Base-by-base conservation (phyloP, 352 stramenopile species). In the Thraustotheca clavata region DNA sequence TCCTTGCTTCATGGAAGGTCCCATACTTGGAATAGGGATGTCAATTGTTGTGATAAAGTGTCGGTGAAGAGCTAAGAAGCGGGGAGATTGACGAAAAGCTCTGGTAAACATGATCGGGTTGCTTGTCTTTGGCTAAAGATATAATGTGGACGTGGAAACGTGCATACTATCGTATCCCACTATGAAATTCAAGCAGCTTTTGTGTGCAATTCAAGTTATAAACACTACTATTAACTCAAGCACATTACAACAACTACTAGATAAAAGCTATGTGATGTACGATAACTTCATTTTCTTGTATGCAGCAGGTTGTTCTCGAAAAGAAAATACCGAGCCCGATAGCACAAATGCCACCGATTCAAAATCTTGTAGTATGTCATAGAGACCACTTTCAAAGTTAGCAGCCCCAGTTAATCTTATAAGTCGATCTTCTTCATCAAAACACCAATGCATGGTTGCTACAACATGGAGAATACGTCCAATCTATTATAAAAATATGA, bases 1-100 rank as follows among this genome's bases (percentile, higher is more conserved):
- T 36, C 96, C 97, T 74, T 99, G 93, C 1, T 91, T 98, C 72
- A 99, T 99, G 49, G 92, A 98, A 77, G 99, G 91, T 40, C 85
- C 87, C 79, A 96, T 92, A 18, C 82, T 89, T 22, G 86, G 87
- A 40, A 96, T 85, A n/a, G 83, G 79, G 27, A 96, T 82, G 49
- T 89, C 76, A 0, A 75, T 70, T 41, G 69, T 71, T n/a, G n/a
- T n/a, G n/a, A n/a, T n/a, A n/a, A n/a, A n/a, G n/a, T n/a, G n/a
- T n/a, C n/a, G n/a, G n/a, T n/a, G n/a, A n/a, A n/a, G n/a, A n/a
- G n/a, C n/a, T n/a, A n/a, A n/a, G n/a, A n/a, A n/a, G n/a, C n/a
- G n/a, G n/a, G n/a, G n/a, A n/a, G n/a, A n/a, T n/a, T n/a, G n/a
- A n/a, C n/a, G n/a, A n/a, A n/a, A n/a, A n/a, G n/a, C n/a, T n/a